Base-by-base conservation (phyloP, 768 basidiomycete species). In the Vararia minispora region DNA sequence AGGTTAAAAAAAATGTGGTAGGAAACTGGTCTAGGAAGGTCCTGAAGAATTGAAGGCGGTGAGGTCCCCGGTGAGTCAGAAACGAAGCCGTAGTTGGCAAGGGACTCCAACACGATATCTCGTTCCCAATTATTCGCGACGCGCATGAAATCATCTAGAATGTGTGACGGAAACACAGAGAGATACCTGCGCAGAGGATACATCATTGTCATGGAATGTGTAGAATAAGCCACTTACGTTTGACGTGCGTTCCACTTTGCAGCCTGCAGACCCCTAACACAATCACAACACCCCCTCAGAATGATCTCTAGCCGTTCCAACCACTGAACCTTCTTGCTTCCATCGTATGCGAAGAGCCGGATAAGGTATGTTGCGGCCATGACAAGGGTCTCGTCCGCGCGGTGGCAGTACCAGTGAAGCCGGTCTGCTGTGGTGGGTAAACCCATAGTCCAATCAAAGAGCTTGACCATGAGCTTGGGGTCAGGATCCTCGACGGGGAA, bases 391-490 rank as follows among this genome's bases (percentile, higher is more conserved):
- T 65, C 53, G 23, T 71, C 60, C 3, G 78, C 79, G 26, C 69
- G 66, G 21, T 61, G 55, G 56, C 91, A 95, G 55, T 83, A 92
- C 87, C 88, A 92, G 51, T 95, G 90, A 37, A 70, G 42, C 22
- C 43, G 44, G 31, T 36, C 42, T 17, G 40, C 42, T 2, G 12
- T 18, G 20, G n/a, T n/a, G n/a, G n/a, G n/a, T n/a, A n/a, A n/a
- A n/a, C n/a, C n/a, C n/a, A n/a, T n/a, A n/a, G n/a, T n/a, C n/a
- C n/a, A n/a, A n/a, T n/a, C n/a, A n/a, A n/a, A n/a, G n/a, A n/a
- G n/a, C n/a, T n/a, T n/a, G n/a, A n/a, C n/a, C n/a, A n/a, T n/a
- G n/a, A n/a, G n/a, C n/a, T n/a, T n/a, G n/a, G n/a, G n/a, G n/a
- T n/a, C n/a, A n/a, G n/a, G n/a, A n/a, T n/a, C n/a, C n/a, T n/a